Evolutionary conservation across 2,329 filamentous ascomycete genomes (phyloP).

Genomic region (Trichoderma sp.): DNA sequence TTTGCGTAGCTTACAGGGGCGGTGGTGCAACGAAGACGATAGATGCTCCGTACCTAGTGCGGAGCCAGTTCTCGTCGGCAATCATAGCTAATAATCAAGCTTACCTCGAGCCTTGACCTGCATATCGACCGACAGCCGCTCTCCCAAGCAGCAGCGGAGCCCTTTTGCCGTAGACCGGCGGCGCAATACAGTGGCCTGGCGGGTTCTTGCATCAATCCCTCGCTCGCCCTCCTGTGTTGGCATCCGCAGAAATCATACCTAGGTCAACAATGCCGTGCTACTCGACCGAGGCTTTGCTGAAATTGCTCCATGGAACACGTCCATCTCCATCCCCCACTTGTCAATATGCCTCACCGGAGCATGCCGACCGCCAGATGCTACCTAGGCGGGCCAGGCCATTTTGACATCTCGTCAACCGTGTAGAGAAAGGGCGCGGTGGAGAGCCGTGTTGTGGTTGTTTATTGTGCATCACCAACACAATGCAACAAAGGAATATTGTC

Average conservation of each 20-base stretch:
- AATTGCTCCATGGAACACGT: background rate
- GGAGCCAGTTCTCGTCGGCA: background rate
- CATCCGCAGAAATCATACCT: background rate
- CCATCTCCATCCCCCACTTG: background rate
- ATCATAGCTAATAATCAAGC: conserved; percentile 15
- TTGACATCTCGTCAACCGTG: background rate
- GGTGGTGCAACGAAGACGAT: background rate
- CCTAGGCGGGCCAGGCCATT: background rate
- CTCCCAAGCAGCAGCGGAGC: background rate
- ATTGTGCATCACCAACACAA: background rate
- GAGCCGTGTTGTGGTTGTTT: background rate
- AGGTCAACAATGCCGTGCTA: background rate
- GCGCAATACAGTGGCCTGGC: background rate
- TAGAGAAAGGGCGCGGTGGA: background rate
- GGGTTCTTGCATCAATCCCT: background rate
- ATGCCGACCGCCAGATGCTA: background rate
- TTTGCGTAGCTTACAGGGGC: background rate
- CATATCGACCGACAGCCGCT: background rate
- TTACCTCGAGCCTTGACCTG: background rate
- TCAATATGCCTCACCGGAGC: background rate
- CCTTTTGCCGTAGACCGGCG: background rate
- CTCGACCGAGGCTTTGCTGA: background rate
- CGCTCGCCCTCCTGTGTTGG: background rate
- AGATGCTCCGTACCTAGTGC: background rate
- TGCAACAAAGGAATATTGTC: background rate